A percentile compares a stretch with the other conserved stretches of the same genome.
phyloP scores from a whole-genome alignment of 225 moss, liverwort and hornwort species.

The Ulota crispa region DNA sequence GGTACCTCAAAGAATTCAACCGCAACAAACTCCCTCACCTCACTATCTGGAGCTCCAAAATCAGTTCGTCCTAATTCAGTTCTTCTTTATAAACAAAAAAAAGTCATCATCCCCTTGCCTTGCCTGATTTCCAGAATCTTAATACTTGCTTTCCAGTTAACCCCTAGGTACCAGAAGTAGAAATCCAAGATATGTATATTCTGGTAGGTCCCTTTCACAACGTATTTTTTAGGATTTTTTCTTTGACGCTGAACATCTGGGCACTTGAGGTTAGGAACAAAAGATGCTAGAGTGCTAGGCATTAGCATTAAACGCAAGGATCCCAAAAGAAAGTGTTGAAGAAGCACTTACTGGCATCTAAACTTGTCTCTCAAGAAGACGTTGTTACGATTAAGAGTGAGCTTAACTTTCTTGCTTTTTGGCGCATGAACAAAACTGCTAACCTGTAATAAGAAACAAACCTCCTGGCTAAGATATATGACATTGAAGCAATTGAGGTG shows the following conservation, averaged over 20 bases:
- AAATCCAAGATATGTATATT: no score
- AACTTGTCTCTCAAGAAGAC: conserved; percentile 91
- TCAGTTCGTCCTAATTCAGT: neutral
- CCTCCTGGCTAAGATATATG: neutral
- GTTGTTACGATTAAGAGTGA: conserved; percentile 83
- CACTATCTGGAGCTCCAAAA: neutral
- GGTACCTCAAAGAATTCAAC: neutral
- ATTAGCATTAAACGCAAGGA: neutral
- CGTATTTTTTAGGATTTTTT: no score
- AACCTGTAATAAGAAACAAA: conserved; percentile 51
- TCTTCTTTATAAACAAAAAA: neutral
- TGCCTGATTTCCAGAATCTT: neutral
- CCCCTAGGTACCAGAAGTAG: no score
- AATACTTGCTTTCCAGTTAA: neutral
- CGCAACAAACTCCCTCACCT: neutral
- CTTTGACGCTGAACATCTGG: no score
- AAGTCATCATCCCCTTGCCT: neutral
- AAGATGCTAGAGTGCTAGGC: neutral
- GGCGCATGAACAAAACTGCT: conserved; percentile 72
- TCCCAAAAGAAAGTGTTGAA: neutral
- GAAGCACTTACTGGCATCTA: conserved; percentile 85
- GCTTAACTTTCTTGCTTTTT: conserved; percentile 66
- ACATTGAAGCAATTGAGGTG: neutral
- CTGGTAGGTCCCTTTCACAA: no score
- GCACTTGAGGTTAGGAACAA: neutral